phyloP scores from a whole-genome alignment of 106 monocot species.

The Dendrobium officinale region DNA sequence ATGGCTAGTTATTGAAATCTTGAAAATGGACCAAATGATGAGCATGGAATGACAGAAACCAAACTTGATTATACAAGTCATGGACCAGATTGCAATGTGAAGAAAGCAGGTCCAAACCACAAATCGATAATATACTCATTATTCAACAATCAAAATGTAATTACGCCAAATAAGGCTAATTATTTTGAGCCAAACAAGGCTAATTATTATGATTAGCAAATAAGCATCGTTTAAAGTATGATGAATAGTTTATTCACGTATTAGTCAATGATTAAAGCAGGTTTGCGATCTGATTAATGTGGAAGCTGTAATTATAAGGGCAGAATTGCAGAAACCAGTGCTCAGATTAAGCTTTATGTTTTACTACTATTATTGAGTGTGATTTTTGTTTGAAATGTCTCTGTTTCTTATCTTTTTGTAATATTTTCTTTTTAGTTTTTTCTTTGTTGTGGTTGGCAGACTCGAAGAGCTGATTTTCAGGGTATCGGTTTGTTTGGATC shows the following conservation, averaged over 20 bases:
- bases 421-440: background rate
- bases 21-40: background rate
- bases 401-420: background rate
- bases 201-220: background rate
- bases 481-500: constrained; percentile 64
- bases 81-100: background rate
- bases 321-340: background rate
- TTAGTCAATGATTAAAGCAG: background rate
- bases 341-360: background rate
- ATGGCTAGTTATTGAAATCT: background rate
- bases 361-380: background rate
- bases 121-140: background rate
- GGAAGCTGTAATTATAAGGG: background rate
- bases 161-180: background rate
- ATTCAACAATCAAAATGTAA: background rate
- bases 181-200: background rate
- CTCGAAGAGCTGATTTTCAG: constrained; percentile 76
- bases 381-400: background rate
- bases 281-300: background rate
- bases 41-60: background rate
- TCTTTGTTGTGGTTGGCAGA: constrained; percentile 35
- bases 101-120: background rate
- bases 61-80: background rate
- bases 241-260: background rate
- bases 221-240: background rate